These are phyloP conservation scores for Dryadomyces quercus-mongolicae DNA, from an alignment of 2,329 filamentous ascomycete species.

Conservation along the genomic window DNA sequence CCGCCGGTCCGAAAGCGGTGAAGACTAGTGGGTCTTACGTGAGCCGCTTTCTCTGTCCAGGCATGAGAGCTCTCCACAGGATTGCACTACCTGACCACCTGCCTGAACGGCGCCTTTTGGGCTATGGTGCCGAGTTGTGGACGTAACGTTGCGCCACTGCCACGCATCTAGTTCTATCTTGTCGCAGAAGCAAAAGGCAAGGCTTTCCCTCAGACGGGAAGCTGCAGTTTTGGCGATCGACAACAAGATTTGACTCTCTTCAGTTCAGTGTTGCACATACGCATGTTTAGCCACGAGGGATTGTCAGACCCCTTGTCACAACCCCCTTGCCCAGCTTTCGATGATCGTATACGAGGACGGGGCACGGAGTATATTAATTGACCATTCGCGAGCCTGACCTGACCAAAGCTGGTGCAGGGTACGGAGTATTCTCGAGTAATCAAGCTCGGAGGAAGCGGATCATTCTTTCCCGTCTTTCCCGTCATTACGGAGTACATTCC, in stretches of 20 bases:
- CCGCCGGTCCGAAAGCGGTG: no score
- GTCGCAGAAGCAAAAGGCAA: no score
- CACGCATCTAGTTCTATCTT: no score
- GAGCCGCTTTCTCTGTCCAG: no score
- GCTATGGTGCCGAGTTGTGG: no score
- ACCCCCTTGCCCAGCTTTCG: not conserved
- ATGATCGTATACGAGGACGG: not conserved
- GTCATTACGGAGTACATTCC: no score
- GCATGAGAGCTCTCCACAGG: no score
- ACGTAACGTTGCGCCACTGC: not conserved
- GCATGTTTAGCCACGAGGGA: not conserved
- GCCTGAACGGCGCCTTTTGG: not conserved
- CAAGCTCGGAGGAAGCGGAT: not conserved
- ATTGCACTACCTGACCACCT: not conserved
- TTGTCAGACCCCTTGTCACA: not conserved
- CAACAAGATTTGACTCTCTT: not conserved
- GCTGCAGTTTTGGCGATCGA: not conserved
- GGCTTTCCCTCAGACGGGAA: not conserved
- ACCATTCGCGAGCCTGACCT: not conserved
- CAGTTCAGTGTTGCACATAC: no score
- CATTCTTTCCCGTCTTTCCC: not conserved
- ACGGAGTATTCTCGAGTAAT: not conserved
- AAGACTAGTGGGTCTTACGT: no score
- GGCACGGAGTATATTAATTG: not conserved
- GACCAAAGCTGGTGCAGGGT: not conserved